Conservation (phyloP, 495 filamentous ascomycete genomes). For the Cryomyces minteri region DNA sequence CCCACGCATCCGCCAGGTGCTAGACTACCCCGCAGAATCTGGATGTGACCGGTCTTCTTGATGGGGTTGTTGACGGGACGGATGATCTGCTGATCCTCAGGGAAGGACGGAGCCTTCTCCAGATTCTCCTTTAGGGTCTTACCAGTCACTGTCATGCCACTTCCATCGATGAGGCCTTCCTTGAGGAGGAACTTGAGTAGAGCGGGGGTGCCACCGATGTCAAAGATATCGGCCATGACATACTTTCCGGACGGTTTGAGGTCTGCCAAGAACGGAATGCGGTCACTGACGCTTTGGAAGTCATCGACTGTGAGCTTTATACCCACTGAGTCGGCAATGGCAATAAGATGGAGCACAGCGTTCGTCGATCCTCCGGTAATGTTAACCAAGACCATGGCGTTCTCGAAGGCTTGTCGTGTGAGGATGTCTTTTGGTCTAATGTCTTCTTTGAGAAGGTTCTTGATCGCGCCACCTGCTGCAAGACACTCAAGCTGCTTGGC, state of each 20-base stretch:
- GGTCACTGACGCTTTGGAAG: conserved; percentile 88
- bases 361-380: conserved; percentile 95
- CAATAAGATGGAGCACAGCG: conserved; percentile 90
- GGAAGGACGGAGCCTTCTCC: conserved; percentile 57
- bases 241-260: conserved; percentile 96
- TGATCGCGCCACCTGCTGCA: conserved; percentile 69
- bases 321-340: conserved; percentile 86
- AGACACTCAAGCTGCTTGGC: conserved; percentile 78
- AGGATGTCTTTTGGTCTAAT: conserved; percentile 81
- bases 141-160: conserved; percentile 82
- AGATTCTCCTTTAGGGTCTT: conserved; percentile 88
- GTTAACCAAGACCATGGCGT: conserved; percentile 90
- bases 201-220: conserved; percentile 80
- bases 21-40: conserved; percentile 82
- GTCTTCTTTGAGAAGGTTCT: conserved; percentile 68
- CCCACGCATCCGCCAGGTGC: conserved; percentile 86
- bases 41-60: conserved; percentile 88
- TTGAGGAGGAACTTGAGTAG: conserved; percentile 83
- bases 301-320: conserved; percentile 91
- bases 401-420: conserved; percentile 82
- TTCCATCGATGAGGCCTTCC: conserved; percentile 76
- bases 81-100: conserved; percentile 74
- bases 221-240: conserved; percentile 81
- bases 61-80: conserved; percentile 81
- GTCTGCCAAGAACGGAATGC: conserved; percentile 84